Base-by-base conservation (phyloP, 2,329 filamentous ascomycete species). In the Fusarium incarnatum region DNA sequence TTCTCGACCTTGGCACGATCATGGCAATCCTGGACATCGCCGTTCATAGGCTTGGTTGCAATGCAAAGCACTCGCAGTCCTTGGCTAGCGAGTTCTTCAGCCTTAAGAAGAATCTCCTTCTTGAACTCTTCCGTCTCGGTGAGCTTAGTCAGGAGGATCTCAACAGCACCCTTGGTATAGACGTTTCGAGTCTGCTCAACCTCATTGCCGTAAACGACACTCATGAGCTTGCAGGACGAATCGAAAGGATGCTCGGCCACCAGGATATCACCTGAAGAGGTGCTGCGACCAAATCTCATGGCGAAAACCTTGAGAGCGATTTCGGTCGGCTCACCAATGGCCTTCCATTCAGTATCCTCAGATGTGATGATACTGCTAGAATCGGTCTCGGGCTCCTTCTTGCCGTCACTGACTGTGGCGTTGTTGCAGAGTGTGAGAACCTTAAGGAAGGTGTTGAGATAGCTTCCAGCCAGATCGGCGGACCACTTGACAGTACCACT, bases 221-320 rank as follows among this genome's bases (percentile, higher is more conserved):
- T 91, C 91, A 93, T 93, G 62, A 90, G 86, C 81, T 93, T 93
- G 78, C 91, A 87, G 40, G 88, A 87, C 1, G 90, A 92, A 76
- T 93, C 91, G 74, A 93, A 93, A 4, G 91, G 90, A 56, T 90
- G 90, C 73, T 93, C 91, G 3, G 88, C 86, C 12, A 91, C 73
- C 46, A 90, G 80, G 41, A 80, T 78, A 59, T 84, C 83, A 25
- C 77, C 72, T n/a, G 79, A 79, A 23, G 78, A 76, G 75, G 85
- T 85, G 54, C 81, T 83, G 63, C 85, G 84, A 30, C 85, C 84
- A 71, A 92, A 92, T 20, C 91, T 88, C 81, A 90, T 89, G 48
- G 91, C 90, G 65, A 93, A 90, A 12, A 93, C 90, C 68, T 92
- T 89, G 18, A 93, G 86, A 13, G 91, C 91, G 63, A 93, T 92